Percentiles rank a stretch among this genome's conserved stretches.
phyloP scores from a whole-genome alignment of 306 rosid genomes.

The Bauhinia variegata region DNA sequence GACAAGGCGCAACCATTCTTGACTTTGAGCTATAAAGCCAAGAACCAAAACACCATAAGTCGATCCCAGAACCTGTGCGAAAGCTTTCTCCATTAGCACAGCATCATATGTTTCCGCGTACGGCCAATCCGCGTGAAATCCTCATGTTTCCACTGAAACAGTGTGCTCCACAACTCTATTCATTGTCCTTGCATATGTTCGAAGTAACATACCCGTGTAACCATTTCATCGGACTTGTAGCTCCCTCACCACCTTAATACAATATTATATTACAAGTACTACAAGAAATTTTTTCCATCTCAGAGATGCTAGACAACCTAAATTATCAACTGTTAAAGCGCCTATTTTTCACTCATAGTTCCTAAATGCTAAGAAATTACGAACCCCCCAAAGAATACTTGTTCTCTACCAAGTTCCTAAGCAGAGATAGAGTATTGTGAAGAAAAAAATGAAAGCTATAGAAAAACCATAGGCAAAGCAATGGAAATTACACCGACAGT shows the following conservation, averaged over 20 bases:
- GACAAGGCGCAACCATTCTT: neutral
- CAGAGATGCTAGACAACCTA: neutral
- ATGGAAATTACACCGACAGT: conserved; percentile 23
- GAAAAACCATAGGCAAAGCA: conserved; percentile 37
- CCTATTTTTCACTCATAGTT: neutral
- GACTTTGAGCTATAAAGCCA: neutral
- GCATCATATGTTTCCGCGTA: too few relatives aligned
- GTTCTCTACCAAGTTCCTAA: conserved; percentile 28
- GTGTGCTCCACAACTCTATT: too few relatives aligned
- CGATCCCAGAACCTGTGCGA: too few relatives aligned
- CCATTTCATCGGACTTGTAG: too few relatives aligned
- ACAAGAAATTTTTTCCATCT: neutral
- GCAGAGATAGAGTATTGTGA: conserved; percentile 42
- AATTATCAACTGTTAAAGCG: neutral
- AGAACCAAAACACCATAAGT: too few relatives aligned
- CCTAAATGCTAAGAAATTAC: neutral
- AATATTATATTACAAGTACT: too few relatives aligned
- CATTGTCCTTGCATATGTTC: too few relatives aligned
- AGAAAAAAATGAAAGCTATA: conserved; percentile 42
- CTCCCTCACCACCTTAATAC: too few relatives aligned
- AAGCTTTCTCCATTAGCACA: neutral
- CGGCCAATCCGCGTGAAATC: too few relatives aligned
- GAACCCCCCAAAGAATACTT: neutral
- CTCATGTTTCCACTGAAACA: too few relatives aligned
- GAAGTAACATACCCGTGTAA: too few relatives aligned